phyloP scores from a whole-genome alignment of 1,139 yeast genomes.

The Trichomonascaceae sp. region DNA sequence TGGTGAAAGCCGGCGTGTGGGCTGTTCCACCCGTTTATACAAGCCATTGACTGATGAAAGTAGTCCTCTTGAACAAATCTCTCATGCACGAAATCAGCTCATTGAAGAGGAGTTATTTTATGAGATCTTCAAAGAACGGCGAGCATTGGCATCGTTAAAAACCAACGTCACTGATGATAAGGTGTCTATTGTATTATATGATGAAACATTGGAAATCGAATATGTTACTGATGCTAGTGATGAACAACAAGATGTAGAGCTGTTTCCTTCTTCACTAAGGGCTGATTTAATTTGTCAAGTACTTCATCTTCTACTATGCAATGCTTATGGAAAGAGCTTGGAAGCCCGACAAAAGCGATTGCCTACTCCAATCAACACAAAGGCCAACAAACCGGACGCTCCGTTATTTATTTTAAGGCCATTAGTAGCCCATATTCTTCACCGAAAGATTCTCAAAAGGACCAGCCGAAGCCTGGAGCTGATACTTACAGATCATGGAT shows the following conservation, averaged over 20 bases:
- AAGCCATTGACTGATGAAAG: slow-evolving; percentile 16
- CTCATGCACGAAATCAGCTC: slow-evolving; percentile 52
- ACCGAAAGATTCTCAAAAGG: slow-evolving; percentile 46
- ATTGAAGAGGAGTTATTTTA: slow-evolving; percentile 73
- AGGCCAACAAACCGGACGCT: slow-evolving; percentile 32
- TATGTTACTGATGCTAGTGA: slow-evolving; percentile 37
- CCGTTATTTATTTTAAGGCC: slow-evolving; percentile 55
- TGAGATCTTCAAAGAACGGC: slow-evolving; percentile 64
- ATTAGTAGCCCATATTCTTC: slow-evolving; percentile 61
- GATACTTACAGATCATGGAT: slow-evolving; percentile 29
- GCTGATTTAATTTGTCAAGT: slow-evolving; percentile 51
- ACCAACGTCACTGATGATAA: slow-evolving; percentile 64
- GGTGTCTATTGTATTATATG: slow-evolving; percentile 55
- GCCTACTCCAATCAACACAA: slow-evolving; percentile 22
- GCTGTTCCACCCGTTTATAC: slow-evolving; percentile 17
- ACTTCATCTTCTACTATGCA: slow-evolving; percentile 55
- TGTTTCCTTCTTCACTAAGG: slow-evolving; percentile 10
- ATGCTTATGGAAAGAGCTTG: slow-evolving; percentile 50
- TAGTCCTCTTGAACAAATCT: slow-evolving; percentile 26
- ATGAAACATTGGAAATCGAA: slow-evolving; percentile 67
- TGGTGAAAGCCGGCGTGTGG: slow-evolving; percentile 24
- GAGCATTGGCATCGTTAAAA: slow-evolving; percentile 61
- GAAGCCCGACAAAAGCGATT: slow-evolving; percentile 35
- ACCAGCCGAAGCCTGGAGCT: slow-evolving; percentile 41
- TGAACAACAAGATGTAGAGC: slow-evolving; percentile 8